These are phyloP conservation scores for Russula foetens DNA, from an alignment of 768 basidiomycete species.

Conservation along the genomic window DNA sequence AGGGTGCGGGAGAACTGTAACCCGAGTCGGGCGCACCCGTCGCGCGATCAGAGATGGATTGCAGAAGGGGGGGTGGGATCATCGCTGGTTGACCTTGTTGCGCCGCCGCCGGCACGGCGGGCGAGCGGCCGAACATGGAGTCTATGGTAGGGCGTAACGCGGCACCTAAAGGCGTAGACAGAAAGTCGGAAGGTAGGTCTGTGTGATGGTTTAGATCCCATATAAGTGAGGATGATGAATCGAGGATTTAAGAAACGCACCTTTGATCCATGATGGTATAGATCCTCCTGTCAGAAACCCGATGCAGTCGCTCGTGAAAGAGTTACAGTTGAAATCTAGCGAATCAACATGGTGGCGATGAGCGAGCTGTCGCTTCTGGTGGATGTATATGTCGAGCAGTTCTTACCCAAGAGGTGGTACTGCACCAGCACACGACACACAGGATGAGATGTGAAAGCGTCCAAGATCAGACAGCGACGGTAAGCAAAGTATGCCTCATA, in stretches of 20 bases:
- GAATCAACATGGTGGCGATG: not conserved
- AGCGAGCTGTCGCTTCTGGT: not conserved
- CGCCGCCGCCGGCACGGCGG: slow-evolving; percentile 25
- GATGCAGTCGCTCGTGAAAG: slow-evolving; percentile 82
- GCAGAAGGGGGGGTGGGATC: slow-evolving; percentile 38
- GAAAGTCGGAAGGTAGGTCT: slow-evolving; percentile 78
- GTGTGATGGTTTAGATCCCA: slow-evolving; percentile 32
- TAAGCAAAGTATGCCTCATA: slow-evolving; percentile 27
- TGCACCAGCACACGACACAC: slow-evolving; percentile 25
- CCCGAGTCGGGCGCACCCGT: slow-evolving; percentile 24
- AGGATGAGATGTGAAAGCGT: too few species aligned
- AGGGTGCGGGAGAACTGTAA: slow-evolving; percentile 25
- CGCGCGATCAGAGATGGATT: slow-evolving; percentile 49
- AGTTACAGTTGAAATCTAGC: slow-evolving; percentile 90
- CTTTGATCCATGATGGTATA: slow-evolving; percentile 77
- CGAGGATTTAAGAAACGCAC: slow-evolving; percentile 32
- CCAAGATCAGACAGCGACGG: not conserved
- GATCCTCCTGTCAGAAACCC: slow-evolving; percentile 80
- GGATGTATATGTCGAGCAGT: not conserved
- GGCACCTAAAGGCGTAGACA: slow-evolving; percentile 83
- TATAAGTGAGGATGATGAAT: not conserved
- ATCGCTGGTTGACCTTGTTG: not conserved
- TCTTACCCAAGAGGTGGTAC: slow-evolving; percentile 79
- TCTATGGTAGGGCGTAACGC: slow-evolving; percentile 88
- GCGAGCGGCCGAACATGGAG: slow-evolving; percentile 63